Conservation (phyloP, 2,329 filamentous ascomycete species). For the Parafenestella ontariensis region DNA sequence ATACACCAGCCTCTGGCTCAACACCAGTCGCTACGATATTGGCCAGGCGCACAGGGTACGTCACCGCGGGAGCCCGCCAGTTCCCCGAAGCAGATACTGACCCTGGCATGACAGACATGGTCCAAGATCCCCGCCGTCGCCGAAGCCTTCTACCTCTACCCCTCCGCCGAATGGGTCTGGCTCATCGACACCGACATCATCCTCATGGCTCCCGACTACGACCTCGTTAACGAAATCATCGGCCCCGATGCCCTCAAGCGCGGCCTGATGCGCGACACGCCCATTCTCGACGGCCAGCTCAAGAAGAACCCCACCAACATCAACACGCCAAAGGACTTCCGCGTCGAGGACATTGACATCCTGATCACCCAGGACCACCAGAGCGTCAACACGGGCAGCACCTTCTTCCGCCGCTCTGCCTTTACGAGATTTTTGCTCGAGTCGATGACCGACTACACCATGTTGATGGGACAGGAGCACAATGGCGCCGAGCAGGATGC, state of each 20-base stretch:
- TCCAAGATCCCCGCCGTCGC: slow-evolving; percentile 51
- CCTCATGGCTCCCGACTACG: slow-evolving; percentile 47
- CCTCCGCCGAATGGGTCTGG: slow-evolving; percentile 51
- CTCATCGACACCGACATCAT: slow-evolving; percentile 53
- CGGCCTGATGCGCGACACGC: slow-evolving; percentile 34
- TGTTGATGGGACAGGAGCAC: slow-evolving; percentile 46
- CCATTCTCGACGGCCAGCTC: slow-evolving; percentile 37
- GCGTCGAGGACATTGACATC: slow-evolving; percentile 47
- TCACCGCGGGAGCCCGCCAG: no score
- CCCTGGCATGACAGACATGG: slow-evolving; percentile 38
- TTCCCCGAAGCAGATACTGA: background rate
- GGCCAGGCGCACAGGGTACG: slow-evolving; percentile 44
- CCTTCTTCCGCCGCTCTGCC: slow-evolving; percentile 48
- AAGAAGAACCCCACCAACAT: slow-evolving; percentile 38
- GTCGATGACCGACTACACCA: slow-evolving; percentile 48
- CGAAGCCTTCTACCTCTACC: slow-evolving; percentile 49
- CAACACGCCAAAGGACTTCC: slow-evolving; percentile 33
- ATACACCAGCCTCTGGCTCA: slow-evolving; percentile 50
- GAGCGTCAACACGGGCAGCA: slow-evolving; percentile 50
- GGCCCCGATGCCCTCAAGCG: slow-evolving; percentile 41
- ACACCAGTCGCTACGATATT: slow-evolving; percentile 51
- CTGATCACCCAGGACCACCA: slow-evolving; percentile 52
- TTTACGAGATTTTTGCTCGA: slow-evolving; percentile 49
- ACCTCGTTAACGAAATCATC: slow-evolving; percentile 43
- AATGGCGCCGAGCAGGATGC: slow-evolving; percentile 47